Percentiles rank a stretch among this genome's conserved stretches.
Evolutionary conservation across 2,329 filamentous ascomycete species (phyloP).

Genomic region (Nothopassalora personata): DNA sequence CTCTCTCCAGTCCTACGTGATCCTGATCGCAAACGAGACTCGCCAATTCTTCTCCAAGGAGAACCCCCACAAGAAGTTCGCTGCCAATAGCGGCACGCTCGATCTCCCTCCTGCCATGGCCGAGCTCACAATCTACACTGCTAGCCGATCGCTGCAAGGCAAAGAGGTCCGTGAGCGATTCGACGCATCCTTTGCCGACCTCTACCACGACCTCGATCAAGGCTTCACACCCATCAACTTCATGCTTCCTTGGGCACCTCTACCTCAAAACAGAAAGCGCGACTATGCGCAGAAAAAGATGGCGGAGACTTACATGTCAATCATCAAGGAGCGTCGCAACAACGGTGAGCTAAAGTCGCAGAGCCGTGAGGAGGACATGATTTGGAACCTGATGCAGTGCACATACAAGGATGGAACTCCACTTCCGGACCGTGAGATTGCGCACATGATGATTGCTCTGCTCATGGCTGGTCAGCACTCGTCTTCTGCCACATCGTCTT

Average conservation of each 20-base stretch:
- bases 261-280: slow-evolving; percentile 80
- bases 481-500: slow-evolving; percentile 75
- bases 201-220: slow-evolving; percentile 87
- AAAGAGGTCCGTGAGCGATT: slow-evolving; percentile 76
- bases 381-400: slow-evolving; percentile 83
- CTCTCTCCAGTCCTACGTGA: slow-evolving; percentile 70
- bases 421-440: slow-evolving; percentile 78
- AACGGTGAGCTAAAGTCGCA: slow-evolving; percentile 31
- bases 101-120: slow-evolving; percentile 72
- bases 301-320: slow-evolving; percentile 74
- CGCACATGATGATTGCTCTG: slow-evolving; percentile 90
- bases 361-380: slow-evolving; percentile 61
- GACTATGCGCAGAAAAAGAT: slow-evolving; percentile 76
- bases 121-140: slow-evolving; percentile 85
- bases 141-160: slow-evolving; percentile 78
- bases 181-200: slow-evolving; percentile 70
- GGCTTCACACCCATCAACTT: slow-evolving; percentile 88
- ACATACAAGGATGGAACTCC: slow-evolving; percentile 75
- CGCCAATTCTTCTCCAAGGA: slow-evolving; percentile 65
- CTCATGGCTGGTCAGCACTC: slow-evolving; percentile 91
- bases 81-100: slow-evolving; percentile 51
- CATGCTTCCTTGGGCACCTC: slow-evolving; percentile 78
- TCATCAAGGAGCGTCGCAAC: slow-evolving; percentile 66
- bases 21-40: slow-evolving; percentile 70
- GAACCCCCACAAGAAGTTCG: slow-evolving; percentile 39